Conservation (phyloP, 2,329 filamentous ascomycete species). For the Cordyceps sp. region DNA sequence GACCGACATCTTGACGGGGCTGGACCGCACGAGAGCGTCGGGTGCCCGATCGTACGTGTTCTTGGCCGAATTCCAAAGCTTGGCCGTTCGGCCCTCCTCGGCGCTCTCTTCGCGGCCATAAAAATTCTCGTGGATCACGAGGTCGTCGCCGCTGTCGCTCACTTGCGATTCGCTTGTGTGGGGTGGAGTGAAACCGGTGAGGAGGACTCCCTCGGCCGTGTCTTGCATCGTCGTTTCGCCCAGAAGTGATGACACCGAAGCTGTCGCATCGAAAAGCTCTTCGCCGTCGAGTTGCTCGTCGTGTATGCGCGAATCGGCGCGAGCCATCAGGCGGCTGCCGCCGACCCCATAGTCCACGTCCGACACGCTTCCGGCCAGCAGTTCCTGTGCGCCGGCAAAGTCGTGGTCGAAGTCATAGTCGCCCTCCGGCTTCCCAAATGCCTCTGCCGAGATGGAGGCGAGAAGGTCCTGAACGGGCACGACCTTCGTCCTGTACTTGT, state of each 20-base stretch:
- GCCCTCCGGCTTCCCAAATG: constrained; percentile 47
- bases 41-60: constrained; percentile 59
- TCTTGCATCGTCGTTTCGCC: constrained; percentile 16
- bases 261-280: constrained; percentile 30
- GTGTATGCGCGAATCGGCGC: constrained; percentile 29
- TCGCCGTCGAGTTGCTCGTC: constrained; percentile 25
- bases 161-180: constrained; percentile 23
- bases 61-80: constrained; percentile 63
- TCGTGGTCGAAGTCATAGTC: constrained; percentile 48
- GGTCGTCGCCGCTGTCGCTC: constrained; percentile 31
- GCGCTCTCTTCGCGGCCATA: constrained; percentile 48
- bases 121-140: constrained; percentile 64
- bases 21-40: constrained; percentile 40
- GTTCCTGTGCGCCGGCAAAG: constrained; percentile 36
- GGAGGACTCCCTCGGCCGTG: constrained; percentile 17
- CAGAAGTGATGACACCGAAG: constrained; percentile 12
- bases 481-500: constrained; percentile 75
- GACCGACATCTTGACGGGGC: constrained; percentile 61
- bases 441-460: constrained; percentile 77
- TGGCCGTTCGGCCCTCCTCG: constrained; percentile 41
- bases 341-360: constrained; percentile 10
- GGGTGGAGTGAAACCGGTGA: constrained; percentile 14
- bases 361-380: constrained; percentile 22
- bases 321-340: constrained; percentile 16
- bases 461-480: constrained; percentile 79